These are phyloP conservation scores for Jacaranda copaia DNA, from an alignment of 257 asterid genomes.

Conservation along the genomic window DNA sequence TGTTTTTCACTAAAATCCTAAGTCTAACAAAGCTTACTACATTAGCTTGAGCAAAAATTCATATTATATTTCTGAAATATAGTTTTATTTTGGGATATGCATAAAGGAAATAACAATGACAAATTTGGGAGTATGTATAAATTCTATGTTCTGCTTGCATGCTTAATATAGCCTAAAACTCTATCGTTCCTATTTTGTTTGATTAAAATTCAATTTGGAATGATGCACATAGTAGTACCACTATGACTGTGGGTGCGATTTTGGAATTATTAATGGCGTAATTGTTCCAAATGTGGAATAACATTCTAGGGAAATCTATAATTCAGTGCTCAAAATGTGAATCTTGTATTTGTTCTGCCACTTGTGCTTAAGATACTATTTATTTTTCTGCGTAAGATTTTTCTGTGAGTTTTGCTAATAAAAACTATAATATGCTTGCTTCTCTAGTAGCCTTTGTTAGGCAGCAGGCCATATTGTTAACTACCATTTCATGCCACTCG, in stretches of 20 bases:
- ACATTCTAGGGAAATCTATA: neutral
- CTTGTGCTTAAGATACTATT: neutral
- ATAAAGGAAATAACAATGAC: no score
- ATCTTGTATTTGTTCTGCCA: neutral
- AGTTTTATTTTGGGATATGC: no score
- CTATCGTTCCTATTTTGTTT: no score
- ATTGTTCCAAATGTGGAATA: no score
- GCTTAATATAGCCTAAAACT: no score
- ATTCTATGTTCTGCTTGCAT: no score
- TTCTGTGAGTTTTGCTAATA: neutral
- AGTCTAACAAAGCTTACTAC: no score
- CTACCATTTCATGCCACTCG: slow-evolving; percentile 12
- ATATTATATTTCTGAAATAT: no score
- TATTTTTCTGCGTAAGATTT: neutral
- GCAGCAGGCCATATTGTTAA: neutral
- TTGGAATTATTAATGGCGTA: neutral
- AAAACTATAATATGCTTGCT: neutral
- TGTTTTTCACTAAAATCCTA: no score
- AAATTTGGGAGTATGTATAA: no score
- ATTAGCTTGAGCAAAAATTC: no score
- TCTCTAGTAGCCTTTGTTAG: slow-evolving; percentile 23
- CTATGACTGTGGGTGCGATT: neutral
- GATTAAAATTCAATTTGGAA: no score
- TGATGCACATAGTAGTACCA: neutral
- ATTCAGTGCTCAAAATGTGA: neutral